Base-by-base conservation (phyloP, 1,284 basidiomycete species). In the Ceratobasidium papillatum region DNA sequence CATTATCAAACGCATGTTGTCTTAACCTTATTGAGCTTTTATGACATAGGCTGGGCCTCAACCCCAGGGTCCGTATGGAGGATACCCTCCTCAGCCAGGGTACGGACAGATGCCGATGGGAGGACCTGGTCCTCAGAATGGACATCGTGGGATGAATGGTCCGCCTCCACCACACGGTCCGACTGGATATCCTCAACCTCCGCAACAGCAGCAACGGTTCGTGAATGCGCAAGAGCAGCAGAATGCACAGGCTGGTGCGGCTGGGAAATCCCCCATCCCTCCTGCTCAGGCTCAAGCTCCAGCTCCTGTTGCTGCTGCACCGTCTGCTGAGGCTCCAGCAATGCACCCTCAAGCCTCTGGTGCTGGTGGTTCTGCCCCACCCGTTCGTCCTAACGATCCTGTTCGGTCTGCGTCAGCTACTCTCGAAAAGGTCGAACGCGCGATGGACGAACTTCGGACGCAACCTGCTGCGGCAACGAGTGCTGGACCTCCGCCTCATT, bases 351-450 rank as follows among this genome's bases (percentile, higher is more conserved):
- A 22, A 36, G 30, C 5, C 12, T 32, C 49, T 14, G 51, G 9
- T 32, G 43, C 30, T 19, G n/a, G 17, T 30, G 34, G 27, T n/a
- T n/a, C n/a, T 36, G 41, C n/a, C 17, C 9, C 41, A 19, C 43
- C 43, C 36, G n/a, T 56, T 59, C 49, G 66, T 41, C 58, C 62
- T 5, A 74, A 56, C 47, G 66, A 68, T 76, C 84, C 90, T 25
- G 86, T 93, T 17, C 89, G 88, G 77, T 90, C 88, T 9, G 92
- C 91, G 1, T 88, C 90, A 0, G 90, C 89, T 0, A 92, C 92
- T 2, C 84, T 93, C 72, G 90, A 93, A 81, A 91, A 87, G 38
- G 91, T 94, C 59, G 91, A 93, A 78, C 90, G 91, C 69, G 92
- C 92, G 1, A 83, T 94, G n/a, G 90, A 89, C 51, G 91, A 93